These are phyloP conservation scores for Fusarium anguioides DNA, from an alignment of 2,329 filamentous ascomycete species.

Conservation along the genomic window DNA sequence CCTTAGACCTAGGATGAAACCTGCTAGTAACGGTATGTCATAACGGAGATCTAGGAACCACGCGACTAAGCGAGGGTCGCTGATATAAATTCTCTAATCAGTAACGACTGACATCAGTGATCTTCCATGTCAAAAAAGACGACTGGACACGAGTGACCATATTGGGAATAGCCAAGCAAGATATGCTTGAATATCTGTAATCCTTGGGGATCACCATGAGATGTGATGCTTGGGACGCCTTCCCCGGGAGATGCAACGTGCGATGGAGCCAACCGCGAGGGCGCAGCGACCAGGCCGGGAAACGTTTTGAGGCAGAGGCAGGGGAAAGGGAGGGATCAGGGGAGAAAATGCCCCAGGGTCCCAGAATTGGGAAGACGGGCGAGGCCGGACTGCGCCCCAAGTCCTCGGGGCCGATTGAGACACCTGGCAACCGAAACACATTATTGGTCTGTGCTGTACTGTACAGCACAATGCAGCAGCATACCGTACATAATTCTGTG, in stretches of 20 bases:
- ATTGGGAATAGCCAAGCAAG: slow-evolving; percentile 30
- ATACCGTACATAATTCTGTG: not conserved
- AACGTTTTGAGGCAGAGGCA: slow-evolving; percentile 18
- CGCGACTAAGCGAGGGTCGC: slow-evolving; percentile 18
- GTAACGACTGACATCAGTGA: slow-evolving; percentile 43
- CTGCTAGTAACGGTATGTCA: slow-evolving; percentile 6
- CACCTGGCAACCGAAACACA: slow-evolving; percentile 30
- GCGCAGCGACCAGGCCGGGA: slow-evolving; percentile 27
- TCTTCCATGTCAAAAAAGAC: slow-evolving; percentile 31
- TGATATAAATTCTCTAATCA: slow-evolving; percentile 34
- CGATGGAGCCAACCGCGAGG: slow-evolving; percentile 4
- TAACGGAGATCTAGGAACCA: slow-evolving; percentile 18
- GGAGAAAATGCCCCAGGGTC: not conserved
- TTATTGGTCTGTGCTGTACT: slow-evolving; percentile 41
- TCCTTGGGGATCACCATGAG: not conserved
- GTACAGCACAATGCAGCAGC: slow-evolving; percentile 2
- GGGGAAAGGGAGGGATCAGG: slow-evolving; percentile 19
- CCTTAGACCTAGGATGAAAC: slow-evolving; percentile 38
- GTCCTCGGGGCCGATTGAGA: slow-evolving; percentile 42
- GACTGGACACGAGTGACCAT: slow-evolving; percentile 39
- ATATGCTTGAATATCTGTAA: slow-evolving; percentile 1
- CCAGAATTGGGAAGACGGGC: slow-evolving; percentile 29
- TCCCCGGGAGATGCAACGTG: slow-evolving; percentile 35
- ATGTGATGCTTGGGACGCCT: slow-evolving; percentile 28
- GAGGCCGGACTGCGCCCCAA: slow-evolving; percentile 42